Evolutionary conservation across 1,139 yeast species (phyloP).

Genomic region (Pichia sp.): DNA sequence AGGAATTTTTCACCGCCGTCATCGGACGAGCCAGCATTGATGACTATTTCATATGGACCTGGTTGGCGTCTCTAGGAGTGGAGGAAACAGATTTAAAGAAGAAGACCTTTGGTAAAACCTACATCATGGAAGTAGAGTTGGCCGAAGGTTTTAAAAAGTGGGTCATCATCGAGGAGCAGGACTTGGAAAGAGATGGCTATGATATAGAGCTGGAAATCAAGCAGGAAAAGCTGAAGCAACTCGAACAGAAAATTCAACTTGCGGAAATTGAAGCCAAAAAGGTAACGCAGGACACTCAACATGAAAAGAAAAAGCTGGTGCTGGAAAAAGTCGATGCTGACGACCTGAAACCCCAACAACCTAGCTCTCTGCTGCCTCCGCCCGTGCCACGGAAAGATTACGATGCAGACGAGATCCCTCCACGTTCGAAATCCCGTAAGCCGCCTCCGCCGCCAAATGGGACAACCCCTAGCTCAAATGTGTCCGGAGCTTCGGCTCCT

Average conservation of each 20-base stretch:
- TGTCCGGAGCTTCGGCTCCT: background rate
- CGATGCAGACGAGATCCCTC: conserved; percentile 7
- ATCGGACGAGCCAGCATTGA: conserved; percentile 67
- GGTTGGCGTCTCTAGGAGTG: conserved; percentile 73
- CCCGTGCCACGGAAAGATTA: conserved; percentile 23
- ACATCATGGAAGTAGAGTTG: conserved; percentile 54
- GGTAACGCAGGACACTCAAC: conserved; percentile 17
- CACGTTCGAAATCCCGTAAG: conserved; percentile 14
- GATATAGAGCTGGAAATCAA: conserved; percentile 32
- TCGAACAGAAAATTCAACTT: conserved; percentile 27
- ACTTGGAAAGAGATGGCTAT: conserved; percentile 41
- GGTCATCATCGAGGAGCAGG: conserved; percentile 73
- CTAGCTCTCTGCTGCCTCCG: conserved; percentile 22
- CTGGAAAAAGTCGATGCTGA: conserved; percentile 10
- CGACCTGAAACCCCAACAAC: conserved; percentile 14
- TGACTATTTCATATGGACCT: conserved; percentile 87
- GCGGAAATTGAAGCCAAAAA: conserved; percentile 28
- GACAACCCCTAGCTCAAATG: background rate
- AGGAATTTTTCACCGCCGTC: conserved; percentile 41
- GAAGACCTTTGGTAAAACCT: conserved; percentile 70
- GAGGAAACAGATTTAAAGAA: conserved; percentile 68
- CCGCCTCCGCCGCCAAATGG: conserved; percentile 9
- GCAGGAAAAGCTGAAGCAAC: conserved; percentile 29
- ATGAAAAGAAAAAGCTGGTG: conserved; percentile 10
- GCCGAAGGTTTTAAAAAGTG: conserved; percentile 70